Evolutionary conservation across 2,329 filamentous ascomycete species (phyloP), one percentile per base, ranked within the genome.

Genomic region (Aureobasidium sp.): DNA sequence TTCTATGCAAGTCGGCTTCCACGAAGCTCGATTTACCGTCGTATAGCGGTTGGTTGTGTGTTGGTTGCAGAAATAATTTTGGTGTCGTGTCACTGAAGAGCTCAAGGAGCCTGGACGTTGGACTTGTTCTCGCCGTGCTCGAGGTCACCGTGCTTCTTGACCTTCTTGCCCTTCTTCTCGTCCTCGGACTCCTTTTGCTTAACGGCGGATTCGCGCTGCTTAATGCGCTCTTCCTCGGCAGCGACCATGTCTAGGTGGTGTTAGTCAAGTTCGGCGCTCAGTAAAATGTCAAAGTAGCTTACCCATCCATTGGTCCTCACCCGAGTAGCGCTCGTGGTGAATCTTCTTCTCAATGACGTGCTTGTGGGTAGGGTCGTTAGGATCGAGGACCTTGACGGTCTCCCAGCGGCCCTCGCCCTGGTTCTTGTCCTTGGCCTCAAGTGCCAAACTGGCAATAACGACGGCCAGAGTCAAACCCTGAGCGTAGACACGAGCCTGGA

Each of bases 261-360:
- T 61, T 27, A 44, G 25, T 20, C 6, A 41, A 52, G 41, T 52
- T 37, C 31, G 62, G 61, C 25, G 39, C 57, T 45, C 15, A 44
- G 51, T 60, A 44, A 2, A 55, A 25, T 11, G 11, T 15, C 17
- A 41, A 11, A 12, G 45, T 34, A 66, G 77, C 85, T 73, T 76
- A 89, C 87, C 87, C 80, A 85, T 94, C 94, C 94, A 99, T 70
- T 97, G 82, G 75, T 97, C 92, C 78, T 96, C 90, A 48, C 91
- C 90, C 72, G 87, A 83, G 74, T 95, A 94, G 66, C 89, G 82
- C 80, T 95, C 90, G 78, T 91, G 89, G 74, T 95, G 90, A 61
- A 94, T 84, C 78, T 81, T 86, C 85, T 92, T 93, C 83, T 95
- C 90, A 68, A 95, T 89, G 67, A 91, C 73, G 69, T 88, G 81